These are phyloP conservation scores for Margaritispora aquatica DNA, from an alignment of 495 filamentous ascomycete genomes.

Conservation along the genomic window DNA sequence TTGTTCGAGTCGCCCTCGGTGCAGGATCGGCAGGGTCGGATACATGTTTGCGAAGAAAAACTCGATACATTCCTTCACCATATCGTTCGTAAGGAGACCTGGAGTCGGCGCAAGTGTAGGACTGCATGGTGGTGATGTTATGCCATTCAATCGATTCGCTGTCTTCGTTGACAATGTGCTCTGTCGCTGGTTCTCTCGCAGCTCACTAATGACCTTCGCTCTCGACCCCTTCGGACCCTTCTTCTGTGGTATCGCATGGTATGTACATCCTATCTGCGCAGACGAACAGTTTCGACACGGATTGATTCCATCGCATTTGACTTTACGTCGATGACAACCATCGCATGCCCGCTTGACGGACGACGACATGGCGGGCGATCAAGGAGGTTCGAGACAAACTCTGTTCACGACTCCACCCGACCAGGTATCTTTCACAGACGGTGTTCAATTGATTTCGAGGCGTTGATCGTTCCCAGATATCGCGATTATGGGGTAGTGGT, in stretches of 20 bases:
- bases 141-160: conserved; percentile 34
- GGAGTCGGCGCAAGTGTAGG: conserved; percentile 43
- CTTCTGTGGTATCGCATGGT: conserved; percentile 79
- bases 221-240: conserved; percentile 79
- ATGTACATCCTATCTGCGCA: conserved; percentile 66
- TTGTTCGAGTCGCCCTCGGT: conserved; percentile 59
- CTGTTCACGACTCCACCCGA: not conserved
- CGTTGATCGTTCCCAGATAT: conserved; percentile 1
- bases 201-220: conserved; percentile 75
- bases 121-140: conserved; percentile 33
- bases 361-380: conserved; percentile 35
- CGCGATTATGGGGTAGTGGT: conserved; percentile 10
- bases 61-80: conserved; percentile 66
- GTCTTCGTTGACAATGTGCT: conserved; percentile 48
- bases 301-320: conserved; percentile 67
- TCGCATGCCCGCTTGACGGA: conserved; percentile 69
- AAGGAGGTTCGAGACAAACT: not conserved
- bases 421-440: not conserved
- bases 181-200: conserved; percentile 60
- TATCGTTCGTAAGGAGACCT: conserved; percentile 50
- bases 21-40: conserved; percentile 74
- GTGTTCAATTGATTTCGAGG: not conserved
- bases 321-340: conserved; percentile 77
- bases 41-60: conserved; percentile 84
- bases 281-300: conserved; percentile 67